Conservation (phyloP, 495 filamentous ascomycete genomes). For the Neurospora intermedia region DNA sequence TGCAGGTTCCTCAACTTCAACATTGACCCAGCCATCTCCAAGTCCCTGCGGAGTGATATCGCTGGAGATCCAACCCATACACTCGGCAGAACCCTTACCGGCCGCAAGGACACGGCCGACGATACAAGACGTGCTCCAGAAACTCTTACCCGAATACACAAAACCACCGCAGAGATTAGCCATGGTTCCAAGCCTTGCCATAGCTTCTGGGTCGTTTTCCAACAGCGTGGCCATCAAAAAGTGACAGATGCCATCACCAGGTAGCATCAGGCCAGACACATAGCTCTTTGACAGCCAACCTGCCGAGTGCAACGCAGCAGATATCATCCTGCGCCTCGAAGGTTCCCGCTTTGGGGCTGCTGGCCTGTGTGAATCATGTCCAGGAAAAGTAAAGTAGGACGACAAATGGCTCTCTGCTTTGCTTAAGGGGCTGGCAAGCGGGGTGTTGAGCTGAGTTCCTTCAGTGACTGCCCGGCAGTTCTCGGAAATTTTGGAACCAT, state of each 20-base stretch:
- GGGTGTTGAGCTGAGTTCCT: constrained; percentile 31
- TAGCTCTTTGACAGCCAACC: constrained; percentile 81
- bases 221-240: constrained; percentile 69
- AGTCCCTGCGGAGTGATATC: constrained; percentile 41
- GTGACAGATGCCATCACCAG: constrained; percentile 62
- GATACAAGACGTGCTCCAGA: constrained; percentile 74
- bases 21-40: constrained; percentile 55
- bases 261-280: constrained; percentile 67
- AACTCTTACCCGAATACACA: constrained; percentile 55
- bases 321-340: constrained; percentile 26
- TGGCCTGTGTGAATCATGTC: neutral
- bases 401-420: constrained; percentile 26
- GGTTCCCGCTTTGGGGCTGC: constrained; percentile 17
- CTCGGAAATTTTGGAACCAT: constrained; percentile 28
- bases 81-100: constrained; percentile 53
- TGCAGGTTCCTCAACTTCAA: constrained; percentile 40
- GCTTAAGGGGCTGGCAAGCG: constrained; percentile 23
- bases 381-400: constrained; percentile 30
- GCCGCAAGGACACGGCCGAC: constrained; percentile 66
- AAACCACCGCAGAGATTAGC: constrained; percentile 76
- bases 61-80: constrained; percentile 68
- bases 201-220: constrained; percentile 60
- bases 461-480: constrained; percentile 28
- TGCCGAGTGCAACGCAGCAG: constrained; percentile 37
- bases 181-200: constrained; percentile 52